These are phyloP conservation scores for Marchantia paleacea DNA, from an alignment of 225 moss, liverwort and hornwort genomes.

Conservation along the genomic window DNA sequence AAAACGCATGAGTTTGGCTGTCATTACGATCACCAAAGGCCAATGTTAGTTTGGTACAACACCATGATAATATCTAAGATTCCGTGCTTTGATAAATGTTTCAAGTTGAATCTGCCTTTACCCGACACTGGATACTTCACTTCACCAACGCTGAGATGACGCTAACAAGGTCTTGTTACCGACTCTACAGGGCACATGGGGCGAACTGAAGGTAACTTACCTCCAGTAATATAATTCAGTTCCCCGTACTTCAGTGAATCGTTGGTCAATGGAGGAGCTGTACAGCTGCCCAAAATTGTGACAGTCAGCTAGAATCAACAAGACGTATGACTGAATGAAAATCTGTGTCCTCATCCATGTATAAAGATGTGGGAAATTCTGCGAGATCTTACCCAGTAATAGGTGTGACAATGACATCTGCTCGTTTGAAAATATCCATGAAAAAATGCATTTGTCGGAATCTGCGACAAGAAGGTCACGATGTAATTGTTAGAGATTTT, in stretches of 20 bases:
- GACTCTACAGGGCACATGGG: not conserved
- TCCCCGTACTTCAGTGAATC: slow-evolving; percentile 72
- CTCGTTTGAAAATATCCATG: slow-evolving; percentile 82
- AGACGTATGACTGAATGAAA: not conserved
- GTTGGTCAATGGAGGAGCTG: slow-evolving; percentile 52
- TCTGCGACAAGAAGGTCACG: slow-evolving; percentile 35
- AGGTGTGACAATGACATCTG: slow-evolving; percentile 82
- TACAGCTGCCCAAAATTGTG: slow-evolving; percentile 45
- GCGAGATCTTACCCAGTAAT: slow-evolving; percentile 62
- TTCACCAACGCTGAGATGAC: not conserved
- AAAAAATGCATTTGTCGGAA: slow-evolving; percentile 89
- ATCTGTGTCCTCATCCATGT: too few species aligned
- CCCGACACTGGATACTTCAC: not conserved
- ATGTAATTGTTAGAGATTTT: not conserved
- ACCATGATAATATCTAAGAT: too few species aligned
- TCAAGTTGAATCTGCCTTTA: not conserved
- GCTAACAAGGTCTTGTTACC: not conserved
- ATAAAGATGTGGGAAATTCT: too few species aligned
- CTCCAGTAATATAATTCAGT: slow-evolving; percentile 79
- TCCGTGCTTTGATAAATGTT: too few species aligned
- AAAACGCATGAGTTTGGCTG: slow-evolving; percentile 95
- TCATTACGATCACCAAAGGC: not conserved
- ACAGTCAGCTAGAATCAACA: not conserved
- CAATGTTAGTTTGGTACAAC: not conserved
- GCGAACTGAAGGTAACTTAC: slow-evolving; percentile 32